A percentile compares a stretch with the other conserved stretches of the same genome.
These are phyloP conservation scores for Pestalotiopsis sp. DNA, from an alignment of 2,329 filamentous ascomycete genomes.

Conservation along the genomic window DNA sequence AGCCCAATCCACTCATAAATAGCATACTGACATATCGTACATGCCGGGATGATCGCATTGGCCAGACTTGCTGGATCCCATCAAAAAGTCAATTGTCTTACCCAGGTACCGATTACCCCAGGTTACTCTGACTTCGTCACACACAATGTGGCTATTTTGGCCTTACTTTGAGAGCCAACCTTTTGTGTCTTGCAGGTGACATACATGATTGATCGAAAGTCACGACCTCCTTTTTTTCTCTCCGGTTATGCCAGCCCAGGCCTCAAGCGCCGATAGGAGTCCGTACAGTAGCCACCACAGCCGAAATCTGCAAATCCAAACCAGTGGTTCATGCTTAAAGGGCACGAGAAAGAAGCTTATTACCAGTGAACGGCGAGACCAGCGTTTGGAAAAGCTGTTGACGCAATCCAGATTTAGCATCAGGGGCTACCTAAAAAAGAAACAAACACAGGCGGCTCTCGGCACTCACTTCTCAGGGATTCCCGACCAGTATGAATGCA, in stretches of 20 bases:
- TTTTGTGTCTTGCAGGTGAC: not conserved
- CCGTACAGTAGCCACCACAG: not conserved
- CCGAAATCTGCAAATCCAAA: not conserved
- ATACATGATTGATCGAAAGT: not conserved
- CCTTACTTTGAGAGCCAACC: not conserved
- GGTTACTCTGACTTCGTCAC: not conserved
- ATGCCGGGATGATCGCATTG: not conserved
- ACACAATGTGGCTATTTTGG: not conserved
- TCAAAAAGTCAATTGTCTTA: not conserved
- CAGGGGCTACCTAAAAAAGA: not conserved
- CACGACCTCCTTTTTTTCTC: not conserved
- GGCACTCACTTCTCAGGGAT: not conserved
- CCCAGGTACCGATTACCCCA: not conserved
- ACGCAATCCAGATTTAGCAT: not conserved
- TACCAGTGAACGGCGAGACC: not conserved
- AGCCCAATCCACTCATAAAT: not conserved
- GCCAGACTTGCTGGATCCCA: not conserved
- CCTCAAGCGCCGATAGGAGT: not conserved
- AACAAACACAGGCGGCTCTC: not conserved
- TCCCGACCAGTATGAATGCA: not conserved
- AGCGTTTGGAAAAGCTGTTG: not conserved
- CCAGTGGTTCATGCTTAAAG: slow-evolving; percentile 3
- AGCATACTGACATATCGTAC: not conserved
- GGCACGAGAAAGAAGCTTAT: not conserved
- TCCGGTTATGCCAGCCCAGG: not conserved